Evolutionary conservation across 768 basidiomycete species (phyloP), one percentile per base, ranked within the genome.

Genomic region (Boletales sp.): DNA sequence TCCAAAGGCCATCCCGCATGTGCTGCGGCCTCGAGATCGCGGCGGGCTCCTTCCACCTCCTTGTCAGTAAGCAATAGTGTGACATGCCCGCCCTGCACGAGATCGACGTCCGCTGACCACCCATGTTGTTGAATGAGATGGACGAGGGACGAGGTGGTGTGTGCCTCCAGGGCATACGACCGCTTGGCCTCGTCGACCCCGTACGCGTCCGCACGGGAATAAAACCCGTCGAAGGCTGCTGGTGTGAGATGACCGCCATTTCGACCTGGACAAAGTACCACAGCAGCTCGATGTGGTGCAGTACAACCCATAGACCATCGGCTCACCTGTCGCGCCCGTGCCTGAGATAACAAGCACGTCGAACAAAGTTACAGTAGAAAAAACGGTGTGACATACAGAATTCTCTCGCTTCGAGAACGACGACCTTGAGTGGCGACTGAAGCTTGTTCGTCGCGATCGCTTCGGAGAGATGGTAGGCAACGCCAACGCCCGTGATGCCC

Each of bases 341-440:
- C 86, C 86, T 84, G n/a, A n/a, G n/a, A n/a, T n/a, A n/a, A n/a
- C n/a, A n/a, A n/a, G n/a, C n/a, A n/a, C n/a, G n/a, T n/a, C n/a
- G n/a, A n/a, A n/a, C n/a, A n/a, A n/a, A n/a, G n/a, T n/a, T n/a
- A n/a, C n/a, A n/a, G n/a, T n/a, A n/a, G n/a, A n/a, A n/a, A n/a
- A n/a, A n/a, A n/a, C n/a, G n/a, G n/a, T n/a, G n/a, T n/a, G 8
- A 19, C 48, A 5, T 33, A 91, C 92, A 88, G 66, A 94, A 86
- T 60, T 90, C 86, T 57, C 94, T 73, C 4, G 91, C 94, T 62
- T 95, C 93, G 11, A 96, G 65, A 12, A 94, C 71, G 14, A 84
- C 81, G 1, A 84, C 74, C 28, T 70, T 81, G 39, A 80, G 53
- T n/a, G n/a, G n/a, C n/a, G n/a, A n/a, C n/a, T n/a, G n/a, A n/a